Evolutionary conservation across 306 rosid genomes (phyloP), one percentile per base, ranked within the genome.

Genomic region (Vigna reflexopilosa): DNA sequence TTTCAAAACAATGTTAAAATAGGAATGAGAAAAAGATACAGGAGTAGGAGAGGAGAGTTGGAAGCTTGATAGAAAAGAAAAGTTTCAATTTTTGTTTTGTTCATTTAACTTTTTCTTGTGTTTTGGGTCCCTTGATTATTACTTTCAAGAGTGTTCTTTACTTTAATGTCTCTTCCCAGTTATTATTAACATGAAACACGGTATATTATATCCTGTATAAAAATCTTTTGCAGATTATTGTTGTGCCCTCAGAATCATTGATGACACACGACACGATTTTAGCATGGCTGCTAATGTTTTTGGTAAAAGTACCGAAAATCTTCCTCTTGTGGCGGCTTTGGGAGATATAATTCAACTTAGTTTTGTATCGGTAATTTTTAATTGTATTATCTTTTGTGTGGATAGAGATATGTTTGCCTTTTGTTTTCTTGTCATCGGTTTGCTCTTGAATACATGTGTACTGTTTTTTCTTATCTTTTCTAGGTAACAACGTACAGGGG

Each of bases 291-390:
- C 88, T 15, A 86, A 85, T 59, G 1, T 94, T 50, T 92, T 94
- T 77, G 72, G 83, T 44, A 81, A 76, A 72, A 54, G 5, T 85
- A 28, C 83, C n/a, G 80, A 78, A 26, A 51, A n/a, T 24, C 91
- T 87, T 77, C 98, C 97, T n/a, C 81, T 2, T 56, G 75, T 88
- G 80, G 79, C 76, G 15, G 71, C 87, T 7, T 24, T 73, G 13
- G 98, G 98, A 57, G 98, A 90, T 67, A 58, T 94, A 73, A 82
- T 92, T 79, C 85, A 65, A 64, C 83, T 94, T 17, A 68, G 69
- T 26, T 54, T 17, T 67, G 92, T 90, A 20, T 3, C 1, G 90
- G 93, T 92, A 90, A 59, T 26, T 7, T 16, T 14, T 7, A 15
- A 71, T 52, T 15, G 78, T 68, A 9, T 7, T 57, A 24, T 51